Evolutionary conservation across 129 eudicot genomes (phyloP), one percentile per base, ranked within the genome.

Genomic region (Ambrosia artemisiifolia): DNA sequence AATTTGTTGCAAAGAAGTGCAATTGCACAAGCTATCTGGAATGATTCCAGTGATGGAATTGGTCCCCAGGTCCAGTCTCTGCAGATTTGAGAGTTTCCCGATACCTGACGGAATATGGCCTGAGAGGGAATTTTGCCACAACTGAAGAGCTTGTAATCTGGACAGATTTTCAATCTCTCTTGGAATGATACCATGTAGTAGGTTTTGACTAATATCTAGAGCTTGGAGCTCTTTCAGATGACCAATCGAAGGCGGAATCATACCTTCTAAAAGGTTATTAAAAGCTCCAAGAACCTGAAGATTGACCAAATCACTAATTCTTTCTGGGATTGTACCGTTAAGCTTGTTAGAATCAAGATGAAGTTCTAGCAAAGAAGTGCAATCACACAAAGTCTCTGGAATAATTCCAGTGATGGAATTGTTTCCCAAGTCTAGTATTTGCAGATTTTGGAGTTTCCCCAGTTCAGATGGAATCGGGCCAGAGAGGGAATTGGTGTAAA

Each of bases 191-290:
- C 44, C 44, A 40, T 40, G 17, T 13, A 49, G 55, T 49, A 24
- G 55, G 81, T 88, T 92, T 19, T 67, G 65, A 46, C 96, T 88
- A 10, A 88, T 57, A 32, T 60, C 95, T 0, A 93, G 62, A 43
- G 33, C 68, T 89, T 85, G 61, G 85, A 61, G 54, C 84, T 83
- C 3, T 65, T 49, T 49, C 18, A 93, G 19, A n/a, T 20, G 54
- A 16, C 88, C 90, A 49, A 87, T 72, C 36, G 98, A 92, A 73
- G 66, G 1, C 14, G 98, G 98, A 43, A 92, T 78, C 0, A 81
- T 63, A 47, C 96, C 98, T 28, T 64, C 65, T 54, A 92, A 78
- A 7, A 2, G 54, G 43, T 92, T 92, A 30, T 6, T 8, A 59
- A 61, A 81, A 63, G 86, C 98, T 33, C 74, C 78, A 69, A 89